These are phyloP conservation scores for Trametes cingulata DNA, from an alignment of 768 basidiomycete species.

Conservation along the genomic window DNA sequence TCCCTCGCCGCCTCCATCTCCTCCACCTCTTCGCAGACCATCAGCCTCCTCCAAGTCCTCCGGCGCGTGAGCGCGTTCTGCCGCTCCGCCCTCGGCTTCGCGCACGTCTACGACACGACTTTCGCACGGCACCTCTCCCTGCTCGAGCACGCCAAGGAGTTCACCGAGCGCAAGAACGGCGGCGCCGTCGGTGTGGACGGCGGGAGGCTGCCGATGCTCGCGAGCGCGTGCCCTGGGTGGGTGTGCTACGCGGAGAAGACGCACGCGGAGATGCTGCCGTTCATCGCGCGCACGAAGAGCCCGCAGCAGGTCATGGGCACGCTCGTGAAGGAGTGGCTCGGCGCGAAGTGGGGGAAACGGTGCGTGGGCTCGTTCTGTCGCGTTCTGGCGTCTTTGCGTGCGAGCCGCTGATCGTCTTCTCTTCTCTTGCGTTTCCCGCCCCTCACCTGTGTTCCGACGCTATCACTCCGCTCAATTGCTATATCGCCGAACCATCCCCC, in stretches of 20 bases:
- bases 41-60: conserved; percentile 61
- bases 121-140: conserved; percentile 89
- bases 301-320: conserved; percentile 95
- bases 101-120: conserved; percentile 90
- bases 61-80: conserved; percentile 74
- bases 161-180: conserved; percentile 61
- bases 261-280: conserved; percentile 90
- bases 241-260: conserved; percentile 99
- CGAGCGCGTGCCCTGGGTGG: conserved; percentile 98
- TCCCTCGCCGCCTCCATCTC: conserved; percentile 70
- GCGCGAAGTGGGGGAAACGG: conserved; percentile 62
- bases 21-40: conserved; percentile 40
- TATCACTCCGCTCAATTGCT: conserved; percentile 2
- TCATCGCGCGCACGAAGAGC: conserved; percentile 85
- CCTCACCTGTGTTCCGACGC: neutral
- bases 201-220: conserved; percentile 78
- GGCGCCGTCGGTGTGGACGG: too few species aligned
- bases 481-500: neutral
- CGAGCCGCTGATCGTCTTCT: neutral
- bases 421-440: neutral
- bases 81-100: conserved; percentile 66
- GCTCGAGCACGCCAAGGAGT: conserved; percentile 80
- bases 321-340: conserved; percentile 89
- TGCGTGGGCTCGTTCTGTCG: conserved; percentile 42
- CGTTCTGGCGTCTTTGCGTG: neutral